Evolutionary conservation across 305 asterid species (phyloP).

Genomic region (Coffea humblotiana): DNA sequence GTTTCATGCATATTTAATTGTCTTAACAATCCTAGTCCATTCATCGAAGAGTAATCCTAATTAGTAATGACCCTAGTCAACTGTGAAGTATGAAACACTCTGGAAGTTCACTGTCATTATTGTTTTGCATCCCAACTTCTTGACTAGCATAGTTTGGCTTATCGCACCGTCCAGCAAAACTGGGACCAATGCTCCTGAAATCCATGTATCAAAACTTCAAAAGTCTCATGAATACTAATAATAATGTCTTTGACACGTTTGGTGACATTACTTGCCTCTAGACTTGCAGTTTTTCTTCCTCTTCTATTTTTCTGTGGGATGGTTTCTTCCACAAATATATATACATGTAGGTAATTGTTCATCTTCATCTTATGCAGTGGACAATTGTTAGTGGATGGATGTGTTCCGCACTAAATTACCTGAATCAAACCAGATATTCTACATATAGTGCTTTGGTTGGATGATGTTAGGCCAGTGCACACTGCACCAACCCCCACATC

Average conservation of each 20-base stretch:
- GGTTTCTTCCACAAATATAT: background rate
- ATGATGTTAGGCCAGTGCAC: conserved; percentile 5
- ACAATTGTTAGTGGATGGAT: background rate
- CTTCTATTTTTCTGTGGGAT: background rate
- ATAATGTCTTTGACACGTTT: background rate
- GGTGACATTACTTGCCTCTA: background rate
- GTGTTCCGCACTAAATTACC: background rate
- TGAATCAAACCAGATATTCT: background rate
- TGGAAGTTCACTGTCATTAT: background rate
- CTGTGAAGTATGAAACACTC: background rate
- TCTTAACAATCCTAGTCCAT: background rate
- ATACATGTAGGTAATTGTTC: background rate
- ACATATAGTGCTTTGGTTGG: background rate
- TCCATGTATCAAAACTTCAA: background rate
- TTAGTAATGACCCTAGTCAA: too few species aligned
- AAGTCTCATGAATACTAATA: background rate
- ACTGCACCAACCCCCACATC: conserved; percentile 2
- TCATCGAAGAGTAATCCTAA: background rate
- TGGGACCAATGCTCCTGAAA: background rate
- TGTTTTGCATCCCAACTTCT: background rate
- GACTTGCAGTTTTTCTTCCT: background rate
- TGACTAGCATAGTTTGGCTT: background rate
- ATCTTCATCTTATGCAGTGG: background rate
- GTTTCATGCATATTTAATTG: too few species aligned
- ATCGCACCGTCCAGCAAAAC: background rate